Conservation (phyloP, 2,329 filamentous ascomycete species). For the Colletotrichum magnum region DNA sequence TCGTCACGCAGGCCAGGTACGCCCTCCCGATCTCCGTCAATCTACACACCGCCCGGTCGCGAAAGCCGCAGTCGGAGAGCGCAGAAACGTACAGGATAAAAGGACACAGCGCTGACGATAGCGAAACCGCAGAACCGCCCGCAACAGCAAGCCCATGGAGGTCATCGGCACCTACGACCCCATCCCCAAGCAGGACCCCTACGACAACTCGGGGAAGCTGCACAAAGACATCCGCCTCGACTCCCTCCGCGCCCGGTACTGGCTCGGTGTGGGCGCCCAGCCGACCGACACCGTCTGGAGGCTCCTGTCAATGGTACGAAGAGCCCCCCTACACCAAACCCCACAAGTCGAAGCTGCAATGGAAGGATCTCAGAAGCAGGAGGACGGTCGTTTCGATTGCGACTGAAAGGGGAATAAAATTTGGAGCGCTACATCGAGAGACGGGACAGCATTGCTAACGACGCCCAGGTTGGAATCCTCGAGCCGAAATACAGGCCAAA, state of each 20-base stretch:
- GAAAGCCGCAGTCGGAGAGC: background rate
- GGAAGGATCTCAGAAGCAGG: background rate
- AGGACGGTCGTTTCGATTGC: background rate
- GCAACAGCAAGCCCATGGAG: slow-evolving; percentile 91
- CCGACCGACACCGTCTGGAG: slow-evolving; percentile 92
- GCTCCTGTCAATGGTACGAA: slow-evolving; percentile 81
- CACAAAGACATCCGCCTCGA: slow-evolving; percentile 96
- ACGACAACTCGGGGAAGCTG: slow-evolving; percentile 74
- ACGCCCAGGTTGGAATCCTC: slow-evolving; percentile 54
- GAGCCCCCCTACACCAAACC: background rate
- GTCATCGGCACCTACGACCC: slow-evolving; percentile 87
- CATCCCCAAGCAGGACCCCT: slow-evolving; percentile 72
- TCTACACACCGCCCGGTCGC: background rate
- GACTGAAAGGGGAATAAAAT: background rate
- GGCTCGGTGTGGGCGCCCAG: slow-evolving; percentile 96
- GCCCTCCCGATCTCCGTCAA: slow-evolving; percentile 41
- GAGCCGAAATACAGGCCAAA: slow-evolving; percentile 51
- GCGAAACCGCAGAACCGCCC: slow-evolving; percentile 75
- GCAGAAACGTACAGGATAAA: background rate
- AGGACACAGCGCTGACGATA: slow-evolving; percentile 5
- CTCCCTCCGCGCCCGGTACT: slow-evolving; percentile 86
- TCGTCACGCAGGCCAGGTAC: slow-evolving; percentile 92
- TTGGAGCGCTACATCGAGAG: background rate
- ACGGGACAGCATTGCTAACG: slow-evolving; percentile 7
- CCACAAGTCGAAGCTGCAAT: background rate